phyloP scores from a whole-genome alignment of 202 grass and related monocot genomes.

The Setaria viridis region DNA sequence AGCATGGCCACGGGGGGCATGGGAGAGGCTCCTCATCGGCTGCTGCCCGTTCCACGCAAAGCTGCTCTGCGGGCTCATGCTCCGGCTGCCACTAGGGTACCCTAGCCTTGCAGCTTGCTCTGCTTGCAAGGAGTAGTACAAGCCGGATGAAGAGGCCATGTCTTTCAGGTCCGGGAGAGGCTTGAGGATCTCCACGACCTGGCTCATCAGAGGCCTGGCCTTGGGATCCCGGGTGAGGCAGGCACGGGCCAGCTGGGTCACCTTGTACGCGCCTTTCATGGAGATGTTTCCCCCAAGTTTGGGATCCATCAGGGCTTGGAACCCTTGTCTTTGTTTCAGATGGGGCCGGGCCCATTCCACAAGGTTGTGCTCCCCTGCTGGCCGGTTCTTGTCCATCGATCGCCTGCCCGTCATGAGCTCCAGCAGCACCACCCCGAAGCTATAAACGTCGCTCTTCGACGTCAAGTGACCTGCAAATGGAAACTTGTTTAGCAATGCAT shows the following conservation, averaged over 20 bases:
- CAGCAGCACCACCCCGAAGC: constrained; percentile 69
- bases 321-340: constrained; percentile 47
- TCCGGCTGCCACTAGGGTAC: constrained; percentile 35
- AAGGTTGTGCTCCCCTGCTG: constrained; percentile 63
- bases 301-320: constrained; percentile 60
- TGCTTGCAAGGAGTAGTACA: constrained; percentile 59
- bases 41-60: constrained; percentile 47
- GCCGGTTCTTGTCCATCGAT: constrained; percentile 76
- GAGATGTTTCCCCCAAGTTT: constrained; percentile 58
- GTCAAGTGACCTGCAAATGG: constrained; percentile 62
- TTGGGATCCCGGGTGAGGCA: constrained; percentile 66
- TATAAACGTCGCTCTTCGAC: constrained; percentile 76
- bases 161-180: constrained; percentile 58
- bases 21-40: constrained; percentile 51
- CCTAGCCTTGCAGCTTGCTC: constrained; percentile 52
- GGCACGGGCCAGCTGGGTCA: constrained; percentile 57
- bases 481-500: not conserved
- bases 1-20: constrained; percentile 33
- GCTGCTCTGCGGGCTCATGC: constrained; percentile 36
- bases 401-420: constrained; percentile 68
- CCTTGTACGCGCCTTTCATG: constrained; percentile 60
- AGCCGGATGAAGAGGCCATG: constrained; percentile 54
- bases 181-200: constrained; percentile 61
- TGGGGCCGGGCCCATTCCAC: constrained; percentile 67
- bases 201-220: constrained; percentile 69